A percentile compares a stretch with the other conserved stretches of the same genome.
Conservation (phyloP, 805 yeast genomes). For the Henningerozyma blattae region DNA sequence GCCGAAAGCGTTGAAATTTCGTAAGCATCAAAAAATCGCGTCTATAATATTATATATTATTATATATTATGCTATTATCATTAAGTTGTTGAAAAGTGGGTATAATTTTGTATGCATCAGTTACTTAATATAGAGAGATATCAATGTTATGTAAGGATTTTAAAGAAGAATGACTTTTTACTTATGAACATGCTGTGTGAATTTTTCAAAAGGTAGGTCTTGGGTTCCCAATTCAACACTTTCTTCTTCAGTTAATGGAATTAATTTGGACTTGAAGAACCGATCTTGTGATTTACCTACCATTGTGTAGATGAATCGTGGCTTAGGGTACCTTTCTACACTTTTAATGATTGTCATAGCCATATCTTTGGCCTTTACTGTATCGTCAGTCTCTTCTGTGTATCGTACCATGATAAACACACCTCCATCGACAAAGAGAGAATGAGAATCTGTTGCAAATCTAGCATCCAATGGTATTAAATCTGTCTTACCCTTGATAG, state of each 20-base stretch:
- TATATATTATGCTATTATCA: no score
- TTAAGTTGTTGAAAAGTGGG: no score
- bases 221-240: conserved; percentile 5
- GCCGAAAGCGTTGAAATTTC: no score
- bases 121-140: no score
- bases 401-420: conserved; percentile 8
- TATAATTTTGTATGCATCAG: no score
- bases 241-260: conserved; percentile 3
- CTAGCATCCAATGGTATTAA: neutral
- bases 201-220: conserved; percentile 6
- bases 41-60: no score
- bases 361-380: neutral
- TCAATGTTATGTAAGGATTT: no score
- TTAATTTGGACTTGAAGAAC: conserved; percentile 8
- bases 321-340: conserved; percentile 4
- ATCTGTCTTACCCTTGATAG: neutral
- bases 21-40: no score
- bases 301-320: conserved; percentile 4
- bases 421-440: conserved; percentile 11
- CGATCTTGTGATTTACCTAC: conserved; percentile 12
- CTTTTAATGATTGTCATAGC: neutral
- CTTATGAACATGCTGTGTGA: no score
- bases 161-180: no score
- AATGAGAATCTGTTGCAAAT: neutral
- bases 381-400: conserved; percentile 1